A percentile compares a stretch with the other conserved stretches of the same genome.
These are phyloP conservation scores for Ceriops zippeliana DNA, from an alignment of 345 rosid species.

Conservation along the genomic window DNA sequence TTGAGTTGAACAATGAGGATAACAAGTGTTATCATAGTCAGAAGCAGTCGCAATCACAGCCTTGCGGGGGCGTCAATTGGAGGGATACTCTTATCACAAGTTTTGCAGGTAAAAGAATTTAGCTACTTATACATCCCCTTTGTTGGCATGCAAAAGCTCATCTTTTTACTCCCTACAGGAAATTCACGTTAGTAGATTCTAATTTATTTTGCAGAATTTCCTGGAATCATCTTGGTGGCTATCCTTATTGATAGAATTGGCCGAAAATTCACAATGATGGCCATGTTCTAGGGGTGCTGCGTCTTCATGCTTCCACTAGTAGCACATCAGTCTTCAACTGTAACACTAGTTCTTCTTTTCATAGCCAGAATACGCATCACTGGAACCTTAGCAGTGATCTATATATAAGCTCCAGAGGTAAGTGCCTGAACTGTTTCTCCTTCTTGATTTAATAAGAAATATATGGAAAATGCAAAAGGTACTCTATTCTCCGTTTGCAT, in stretches of 20 bases:
- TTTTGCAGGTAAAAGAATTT: conserved; percentile 59
- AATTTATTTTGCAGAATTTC: conserved; percentile 49
- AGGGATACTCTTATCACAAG: conserved; percentile 66
- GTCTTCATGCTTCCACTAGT: conserved; percentile 67
- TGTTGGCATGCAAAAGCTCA: too few species aligned
- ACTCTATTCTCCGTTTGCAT: too few species aligned
- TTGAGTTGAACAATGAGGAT: conserved; percentile 60
- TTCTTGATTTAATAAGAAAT: too few species aligned
- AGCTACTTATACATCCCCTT: neutral
- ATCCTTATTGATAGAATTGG: conserved; percentile 72
- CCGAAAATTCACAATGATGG: conserved; percentile 74
- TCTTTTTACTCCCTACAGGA: too few species aligned
- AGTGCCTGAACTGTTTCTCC: neutral
- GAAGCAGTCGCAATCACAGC: conserved; percentile 22
- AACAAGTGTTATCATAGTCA: conserved; percentile 35
- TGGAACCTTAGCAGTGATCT: conserved; percentile 61
- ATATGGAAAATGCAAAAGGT: neutral
- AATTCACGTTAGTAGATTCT: neutral
- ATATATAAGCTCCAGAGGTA: conserved; percentile 91
- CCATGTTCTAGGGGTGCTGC: conserved; percentile 66
- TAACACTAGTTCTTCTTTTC: conserved; percentile 71
- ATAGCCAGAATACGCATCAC: conserved; percentile 84
- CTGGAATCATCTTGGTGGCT: conserved; percentile 76
- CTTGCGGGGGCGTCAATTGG: conserved; percentile 48
- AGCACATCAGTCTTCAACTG: conserved; percentile 44